Evolutionary conservation across 768 basidiomycete species (phyloP).

Genomic region (Trametes cinnabarina): DNA sequence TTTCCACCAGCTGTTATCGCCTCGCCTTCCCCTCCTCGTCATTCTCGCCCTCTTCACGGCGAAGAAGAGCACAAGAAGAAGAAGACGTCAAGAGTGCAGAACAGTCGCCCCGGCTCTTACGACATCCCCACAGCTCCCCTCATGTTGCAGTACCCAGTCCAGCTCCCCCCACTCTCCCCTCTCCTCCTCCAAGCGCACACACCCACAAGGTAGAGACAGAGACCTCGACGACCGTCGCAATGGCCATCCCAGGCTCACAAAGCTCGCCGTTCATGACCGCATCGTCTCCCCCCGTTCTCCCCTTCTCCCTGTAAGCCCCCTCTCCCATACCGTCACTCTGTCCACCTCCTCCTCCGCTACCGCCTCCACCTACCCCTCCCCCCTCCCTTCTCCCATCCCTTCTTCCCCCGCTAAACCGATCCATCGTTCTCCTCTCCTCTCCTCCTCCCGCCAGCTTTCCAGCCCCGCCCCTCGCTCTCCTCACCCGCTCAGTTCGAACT

Average conservation of each 20-base stretch:
- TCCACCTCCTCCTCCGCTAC: constrained; percentile 30
- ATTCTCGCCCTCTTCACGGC: too few species aligned
- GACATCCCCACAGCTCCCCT: constrained; percentile 12
- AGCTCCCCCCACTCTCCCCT: constrained; percentile 35
- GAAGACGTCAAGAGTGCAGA: constrained; percentile 19
- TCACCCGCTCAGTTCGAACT: constrained; percentile 22
- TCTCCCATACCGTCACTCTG: constrained; percentile 30
- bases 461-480: constrained; percentile 24
- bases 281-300: constrained; percentile 21
- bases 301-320: constrained; percentile 30
- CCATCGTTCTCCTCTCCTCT: constrained; percentile 24
- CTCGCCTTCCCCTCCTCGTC: constrained; percentile 28
- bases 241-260: constrained; percentile 18
- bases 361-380: constrained; percentile 34
- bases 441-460: constrained; percentile 24
- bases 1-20: constrained; percentile 17
- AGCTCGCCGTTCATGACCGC: constrained; percentile 25
- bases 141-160: constrained; percentile 39
- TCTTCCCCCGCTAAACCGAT: constrained; percentile 23
- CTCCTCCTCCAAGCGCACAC: constrained; percentile 31
- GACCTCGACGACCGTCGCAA: constrained; percentile 21
- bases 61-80: too few species aligned
- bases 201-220: constrained; percentile 19
- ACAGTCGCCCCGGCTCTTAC: constrained; percentile 17
- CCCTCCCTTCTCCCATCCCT: constrained; percentile 33